phyloP scores from a whole-genome alignment of 2,329 filamentous ascomycete species.

The Aspergillus sp. region DNA sequence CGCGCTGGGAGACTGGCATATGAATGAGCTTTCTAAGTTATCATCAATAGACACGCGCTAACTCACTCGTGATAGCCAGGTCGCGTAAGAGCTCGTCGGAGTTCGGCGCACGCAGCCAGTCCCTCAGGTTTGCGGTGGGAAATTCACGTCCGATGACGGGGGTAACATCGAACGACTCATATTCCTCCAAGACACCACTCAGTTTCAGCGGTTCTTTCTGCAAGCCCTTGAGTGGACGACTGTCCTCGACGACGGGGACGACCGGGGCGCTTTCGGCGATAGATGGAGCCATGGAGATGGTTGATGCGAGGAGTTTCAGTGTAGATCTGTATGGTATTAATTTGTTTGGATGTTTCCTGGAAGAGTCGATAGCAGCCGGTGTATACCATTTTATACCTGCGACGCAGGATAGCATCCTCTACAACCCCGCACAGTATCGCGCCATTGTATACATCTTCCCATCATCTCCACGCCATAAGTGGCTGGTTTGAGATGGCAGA shows the following conservation, averaged over 20 bases:
- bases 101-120: constrained; percentile 46
- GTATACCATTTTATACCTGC: not conserved
- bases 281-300: constrained; percentile 20
- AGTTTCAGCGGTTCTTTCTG: constrained; percentile 35
- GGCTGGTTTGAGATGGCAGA: not conserved
- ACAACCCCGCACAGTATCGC: not conserved
- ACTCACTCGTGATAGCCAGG: constrained; percentile 33
- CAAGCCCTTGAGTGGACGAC: constrained; percentile 13
- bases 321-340: no score
- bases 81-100: constrained; percentile 36
- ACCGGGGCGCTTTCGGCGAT: constrained; percentile 17
- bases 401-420: no score
- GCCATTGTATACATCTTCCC: not conserved
- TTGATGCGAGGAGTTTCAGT: not conserved
- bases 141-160: constrained; percentile 54
- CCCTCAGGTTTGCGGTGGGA: constrained; percentile 43
- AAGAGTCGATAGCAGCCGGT: no score
- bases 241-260: constrained; percentile 17
- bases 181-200: constrained; percentile 43
- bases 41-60: not conserved
- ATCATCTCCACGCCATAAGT: not conserved
- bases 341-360: not conserved
- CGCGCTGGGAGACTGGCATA: constrained; percentile 49
- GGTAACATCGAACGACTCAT: constrained; percentile 50
- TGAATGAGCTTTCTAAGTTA: not conserved